Evolutionary conservation across 2,329 filamentous ascomycete species (phyloP), one percentile per base, ranked within the genome.

Genomic region (Basipetospora chlamydospora): DNA sequence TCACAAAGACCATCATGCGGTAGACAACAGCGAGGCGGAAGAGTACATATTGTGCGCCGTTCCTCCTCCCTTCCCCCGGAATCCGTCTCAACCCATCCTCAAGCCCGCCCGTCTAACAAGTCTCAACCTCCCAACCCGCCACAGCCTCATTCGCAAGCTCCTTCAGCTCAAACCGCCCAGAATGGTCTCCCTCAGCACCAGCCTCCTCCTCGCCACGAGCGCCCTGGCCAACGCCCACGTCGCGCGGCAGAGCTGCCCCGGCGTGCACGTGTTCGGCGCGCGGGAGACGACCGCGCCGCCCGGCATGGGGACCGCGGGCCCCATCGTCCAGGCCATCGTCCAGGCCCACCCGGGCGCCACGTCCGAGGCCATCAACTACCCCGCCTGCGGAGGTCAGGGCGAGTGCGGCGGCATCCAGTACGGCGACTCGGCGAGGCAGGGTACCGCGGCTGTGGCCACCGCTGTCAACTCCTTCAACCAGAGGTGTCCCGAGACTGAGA

Each of bases 301-400:
- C 2, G 70, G 70, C 2, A 73, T 66, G 42, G 70, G 70, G 7
- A 61, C 65, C 0, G 57, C 66, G 2, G 55, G 56, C 16, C 59
- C 59, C 0, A 58, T 74, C 10, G 63, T 75, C 15, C 60, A 72
- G 43, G 52, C 60, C 38, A 59, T 74, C 28, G 50, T 61, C 3
- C 50, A 48, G 22, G 59, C 64, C 3, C 64, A 69, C 43, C 46
- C 65, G 0, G 69, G 67, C 1, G 53, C 67, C 1, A 72, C 67
- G 0, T 55, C 67, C 1, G 69, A 73, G 42, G 64, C 70, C 13
- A 72, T 75, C 42, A 48, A 41, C 26, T 74, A 75, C 45, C 70
- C 77, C 26, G 77, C 77, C 2, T 77, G 73, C 28, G 76, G 76
- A 39, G 75, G 75, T 5, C 65, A 73, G 45, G 47, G 60, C 1